Percentiles rank a stretch among this genome's conserved stretches.
Conservation (phyloP, 225 moss, liverwort and hornwort species). For the Polytrichum formosum region DNA sequence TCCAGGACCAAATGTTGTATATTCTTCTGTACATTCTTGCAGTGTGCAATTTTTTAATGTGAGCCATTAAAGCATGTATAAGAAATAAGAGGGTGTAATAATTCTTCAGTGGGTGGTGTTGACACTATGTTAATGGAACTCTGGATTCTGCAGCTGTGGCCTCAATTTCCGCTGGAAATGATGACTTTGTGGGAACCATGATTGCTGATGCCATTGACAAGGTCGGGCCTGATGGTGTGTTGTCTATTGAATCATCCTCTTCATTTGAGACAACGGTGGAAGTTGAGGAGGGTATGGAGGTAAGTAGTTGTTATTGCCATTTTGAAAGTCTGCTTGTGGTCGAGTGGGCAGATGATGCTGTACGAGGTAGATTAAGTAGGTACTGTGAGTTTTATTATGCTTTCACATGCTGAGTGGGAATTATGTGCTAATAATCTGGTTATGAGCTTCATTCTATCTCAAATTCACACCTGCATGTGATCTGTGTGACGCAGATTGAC, state of each 20-base stretch:
- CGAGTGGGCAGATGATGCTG: no score
- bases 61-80: no score
- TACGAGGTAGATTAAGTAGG: not conserved
- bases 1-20: no score
- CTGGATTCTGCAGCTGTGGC: slow-evolving; percentile 66
- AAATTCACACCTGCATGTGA: not conserved
- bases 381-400: not conserved
- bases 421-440: not conserved
- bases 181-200: slow-evolving; percentile 79
- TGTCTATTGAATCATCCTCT: slow-evolving; percentile 95
- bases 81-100: no score
- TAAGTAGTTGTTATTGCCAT: slow-evolving; percentile 12
- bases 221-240: slow-evolving; percentile 90
- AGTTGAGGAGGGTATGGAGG: slow-evolving; percentile 99
- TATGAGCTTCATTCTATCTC: no score
- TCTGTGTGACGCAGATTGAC: slow-evolving; percentile 58
- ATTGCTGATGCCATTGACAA: slow-evolving; percentile 98
- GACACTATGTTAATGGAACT: not conserved
- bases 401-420: not conserved
- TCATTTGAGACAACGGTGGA: slow-evolving; percentile 92
- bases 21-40: no score
- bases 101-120: not conserved
- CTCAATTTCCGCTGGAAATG: slow-evolving; percentile 88
- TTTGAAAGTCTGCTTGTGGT: not conserved
- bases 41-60: no score